Conservation (phyloP, 176 grass and related monocot genomes). For the Raddia guianensis region DNA sequence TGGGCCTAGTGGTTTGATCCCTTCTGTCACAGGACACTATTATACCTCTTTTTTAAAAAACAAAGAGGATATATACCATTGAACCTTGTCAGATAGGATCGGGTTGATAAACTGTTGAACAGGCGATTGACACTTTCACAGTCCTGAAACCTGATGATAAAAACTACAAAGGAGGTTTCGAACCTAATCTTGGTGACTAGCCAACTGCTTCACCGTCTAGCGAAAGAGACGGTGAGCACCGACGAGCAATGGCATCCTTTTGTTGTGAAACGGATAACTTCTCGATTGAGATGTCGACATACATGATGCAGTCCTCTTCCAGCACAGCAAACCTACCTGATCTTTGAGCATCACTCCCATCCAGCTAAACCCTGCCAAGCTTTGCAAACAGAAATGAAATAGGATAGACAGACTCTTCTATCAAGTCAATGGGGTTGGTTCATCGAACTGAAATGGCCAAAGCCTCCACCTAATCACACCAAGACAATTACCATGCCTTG, state of each 20-base stretch:
- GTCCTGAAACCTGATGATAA: not conserved
- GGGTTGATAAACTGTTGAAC: no score
- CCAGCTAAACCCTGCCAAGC: slow-evolving; percentile 2
- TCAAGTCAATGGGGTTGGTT: not conserved
- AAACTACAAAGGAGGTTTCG: no score
- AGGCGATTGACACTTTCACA: not conserved
- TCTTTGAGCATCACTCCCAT: not conserved
- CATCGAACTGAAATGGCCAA: not conserved
- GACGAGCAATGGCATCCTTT: not conserved
- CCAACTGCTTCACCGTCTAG: no score
- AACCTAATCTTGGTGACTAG: no score
- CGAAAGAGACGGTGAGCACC: not conserved
- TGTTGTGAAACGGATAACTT: not conserved
- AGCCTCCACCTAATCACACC: slow-evolving; percentile 9
- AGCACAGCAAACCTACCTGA: not conserved
- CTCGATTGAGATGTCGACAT: not conserved
- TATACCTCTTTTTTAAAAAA: no score
- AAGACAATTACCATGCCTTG: not conserved
- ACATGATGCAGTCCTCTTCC: not conserved
- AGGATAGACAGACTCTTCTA: not conserved
- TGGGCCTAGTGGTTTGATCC: no score
- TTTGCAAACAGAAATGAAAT: not conserved
- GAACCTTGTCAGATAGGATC: no score
- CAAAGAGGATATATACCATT: no score
- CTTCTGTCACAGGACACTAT: no score